Percentiles rank a stretch among this genome's conserved stretches.
Conservation (phyloP, 768 basidiomycete genomes). For the Fistulinella prunicolor region DNA sequence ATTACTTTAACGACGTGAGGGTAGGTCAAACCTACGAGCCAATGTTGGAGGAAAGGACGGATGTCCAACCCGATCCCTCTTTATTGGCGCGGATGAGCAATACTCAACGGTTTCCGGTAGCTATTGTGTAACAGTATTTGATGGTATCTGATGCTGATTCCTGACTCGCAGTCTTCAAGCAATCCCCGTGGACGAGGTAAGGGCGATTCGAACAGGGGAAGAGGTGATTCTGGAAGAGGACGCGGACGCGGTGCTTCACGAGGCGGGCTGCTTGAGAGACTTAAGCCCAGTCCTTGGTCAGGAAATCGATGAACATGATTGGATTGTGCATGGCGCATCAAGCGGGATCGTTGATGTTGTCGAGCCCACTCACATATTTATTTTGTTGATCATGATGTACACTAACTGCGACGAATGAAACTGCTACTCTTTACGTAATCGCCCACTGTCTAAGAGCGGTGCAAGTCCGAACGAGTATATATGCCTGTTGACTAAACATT, state of each 20-base stretch:
- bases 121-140: not conserved
- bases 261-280: slow-evolving; percentile 18
- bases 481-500: too few relatives aligned
- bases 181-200: slow-evolving; percentile 24
- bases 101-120: slow-evolving; percentile 22
- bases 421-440: slow-evolving; percentile 30
- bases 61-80: slow-evolving; percentile 14
- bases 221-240: slow-evolving; percentile 21
- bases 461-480: too few relatives aligned
- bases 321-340: not conserved
- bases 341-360: not conserved
- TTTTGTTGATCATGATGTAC: too few relatives aligned
- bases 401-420: too few relatives aligned
- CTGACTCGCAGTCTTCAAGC: slow-evolving; percentile 9
- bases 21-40: slow-evolving; percentile 12
- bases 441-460: too few relatives aligned
- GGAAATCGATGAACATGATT: slow-evolving; percentile 20
- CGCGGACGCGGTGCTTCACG: slow-evolving; percentile 22
- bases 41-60: slow-evolving; percentile 10
- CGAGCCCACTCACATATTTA: too few relatives aligned
- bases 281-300: slow-evolving; percentile 15
- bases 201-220: slow-evolving; percentile 15
- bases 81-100: slow-evolving; percentile 26
- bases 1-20: slow-evolving; percentile 6
- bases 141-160: not conserved